Base-by-base conservation (phyloP, 2,329 filamentous ascomycete species). In the Rugonectria rugulosa region DNA sequence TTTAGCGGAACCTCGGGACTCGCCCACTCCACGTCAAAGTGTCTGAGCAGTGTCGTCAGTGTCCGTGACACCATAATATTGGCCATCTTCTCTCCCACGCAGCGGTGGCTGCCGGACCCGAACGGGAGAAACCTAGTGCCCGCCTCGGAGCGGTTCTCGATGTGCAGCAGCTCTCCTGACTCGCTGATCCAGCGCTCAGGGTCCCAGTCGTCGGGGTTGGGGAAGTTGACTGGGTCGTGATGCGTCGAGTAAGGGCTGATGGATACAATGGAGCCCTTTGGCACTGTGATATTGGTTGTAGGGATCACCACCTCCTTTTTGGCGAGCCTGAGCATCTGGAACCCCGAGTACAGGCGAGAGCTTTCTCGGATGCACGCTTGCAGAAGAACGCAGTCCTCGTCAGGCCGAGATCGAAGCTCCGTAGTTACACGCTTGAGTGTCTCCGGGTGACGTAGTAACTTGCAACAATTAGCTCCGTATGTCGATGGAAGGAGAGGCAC, bases 81-180 rank as follows among this genome's bases (percentile, higher is more conserved):
- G 44, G 51, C 51, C 51, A 54, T 48, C 32, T 54, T 54, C 44
- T 54, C 51, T 4, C 51, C 51, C 19, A 54, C 51, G 26, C 51
- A 54, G 21, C 51, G 51, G 24, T 54, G 51, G 19, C 51, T 48
- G 19, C 51, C 51, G 31, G 37, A 37, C 17, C 51, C 51, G 8
- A 54, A 54, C 12, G 51, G 51, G 37, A 54, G 17, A 12, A 54
- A 54, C 20, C 45, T 38, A 5, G 29, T 40, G 21, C 44, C 51
- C 31, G 37, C 37, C 9, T n/a, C n/a, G n/a, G n/a, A n/a, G n/a
- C n/a, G n/a, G n/a, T n/a, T n/a, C n/a, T n/a, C n/a, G n/a, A 48
- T 37, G 6, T 31, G 19, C 3, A 43, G 10, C 10, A 48, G 23
- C 5, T 48, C 37, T 1, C 51, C 51, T 11, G 43, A 43, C 6